Base-by-base conservation (phyloP, 257 asterid species). In the Solanum chmielewskii region DNA sequence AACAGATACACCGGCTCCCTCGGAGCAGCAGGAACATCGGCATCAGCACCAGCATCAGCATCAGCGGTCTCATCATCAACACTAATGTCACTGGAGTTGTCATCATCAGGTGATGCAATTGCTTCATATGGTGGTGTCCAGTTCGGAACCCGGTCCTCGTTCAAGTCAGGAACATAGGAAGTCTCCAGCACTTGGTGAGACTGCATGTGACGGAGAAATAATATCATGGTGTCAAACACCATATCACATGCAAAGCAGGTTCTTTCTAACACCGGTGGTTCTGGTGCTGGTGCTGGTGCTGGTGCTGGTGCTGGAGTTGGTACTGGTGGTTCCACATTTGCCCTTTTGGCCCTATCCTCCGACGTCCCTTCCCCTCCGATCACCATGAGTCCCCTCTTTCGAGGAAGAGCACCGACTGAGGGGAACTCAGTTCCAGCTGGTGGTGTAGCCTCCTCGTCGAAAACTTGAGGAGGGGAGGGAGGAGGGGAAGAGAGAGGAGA, bases 121-220 rank as follows among this genome's bases (percentile, higher is more conserved):
- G 62, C n/a, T 52, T 49, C 60, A 15, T 6, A 7, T 18, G 62
- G 10, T 52, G 62, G 62, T 11, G 62, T 15, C 60, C 60, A 49
- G 21, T 49, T 21, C 6, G 21, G 16, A 49, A 15, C 12, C 12
- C 1, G 3, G 12, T 41, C 56, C 56, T 13, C 2, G 18, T 47
- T 7, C 59, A 20, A 49, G 59, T 49, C 60, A 49, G 62, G 62
- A 6, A 6, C 23, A 52, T 52, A 18, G 10, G 3, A 15, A 49
- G 23, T 1, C 10, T 9, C 4, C 10, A 16, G 0, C 3, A 16
- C 10, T 10, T 18, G 62, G 18, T 52, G n/a, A 0, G 62, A 2
- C 0, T 52, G 62, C 62, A 52, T 52, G 62, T 52, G 62, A 16
- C 1, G 18, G n/a, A 2, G 3, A 18, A 16, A 52, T 6, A 9